These are phyloP conservation scores for Ceratocystis harringtonii DNA, from an alignment of 2,329 filamentous ascomycete genomes.

Conservation along the genomic window DNA sequence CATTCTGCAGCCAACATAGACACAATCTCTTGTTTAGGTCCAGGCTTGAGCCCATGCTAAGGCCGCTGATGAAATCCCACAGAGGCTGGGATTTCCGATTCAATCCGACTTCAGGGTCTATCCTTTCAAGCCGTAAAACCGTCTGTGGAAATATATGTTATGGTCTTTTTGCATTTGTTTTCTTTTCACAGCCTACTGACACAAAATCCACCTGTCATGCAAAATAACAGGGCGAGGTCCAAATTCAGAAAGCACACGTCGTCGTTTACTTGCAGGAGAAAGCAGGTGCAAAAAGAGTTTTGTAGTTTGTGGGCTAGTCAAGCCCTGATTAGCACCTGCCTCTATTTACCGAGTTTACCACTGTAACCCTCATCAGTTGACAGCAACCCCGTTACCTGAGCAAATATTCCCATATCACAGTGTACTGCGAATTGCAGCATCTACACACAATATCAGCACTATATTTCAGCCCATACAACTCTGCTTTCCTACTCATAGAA, in stretches of 20 bases:
- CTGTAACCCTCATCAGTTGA: too few species aligned
- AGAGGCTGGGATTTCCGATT: slow-evolving; percentile 3
- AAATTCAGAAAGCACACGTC: not conserved
- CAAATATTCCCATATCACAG: too few species aligned
- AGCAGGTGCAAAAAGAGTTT: too few species aligned
- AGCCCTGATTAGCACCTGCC: too few species aligned
- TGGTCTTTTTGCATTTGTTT: not conserved
- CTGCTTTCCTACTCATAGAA: not conserved
- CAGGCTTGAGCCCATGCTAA: not conserved
- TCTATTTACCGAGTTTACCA: too few species aligned
- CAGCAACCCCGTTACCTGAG: too few species aligned
- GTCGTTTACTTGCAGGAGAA: too few species aligned
- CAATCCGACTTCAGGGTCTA: not conserved
- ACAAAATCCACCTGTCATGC: not conserved
- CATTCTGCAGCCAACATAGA: too few species aligned
- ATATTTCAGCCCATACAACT: not conserved
- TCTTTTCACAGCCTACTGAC: not conserved
- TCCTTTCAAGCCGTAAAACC: not conserved
- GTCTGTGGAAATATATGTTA: too few species aligned
- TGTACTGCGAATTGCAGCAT: too few species aligned
- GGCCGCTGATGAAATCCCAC: not conserved
- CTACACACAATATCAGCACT: too few species aligned
- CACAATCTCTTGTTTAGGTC: not conserved
- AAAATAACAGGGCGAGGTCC: not conserved
- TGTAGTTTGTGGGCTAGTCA: too few species aligned